These are phyloP conservation scores for Venturia carpophila DNA, from an alignment of 2,329 filamentous ascomycete species.

Conservation along the genomic window DNA sequence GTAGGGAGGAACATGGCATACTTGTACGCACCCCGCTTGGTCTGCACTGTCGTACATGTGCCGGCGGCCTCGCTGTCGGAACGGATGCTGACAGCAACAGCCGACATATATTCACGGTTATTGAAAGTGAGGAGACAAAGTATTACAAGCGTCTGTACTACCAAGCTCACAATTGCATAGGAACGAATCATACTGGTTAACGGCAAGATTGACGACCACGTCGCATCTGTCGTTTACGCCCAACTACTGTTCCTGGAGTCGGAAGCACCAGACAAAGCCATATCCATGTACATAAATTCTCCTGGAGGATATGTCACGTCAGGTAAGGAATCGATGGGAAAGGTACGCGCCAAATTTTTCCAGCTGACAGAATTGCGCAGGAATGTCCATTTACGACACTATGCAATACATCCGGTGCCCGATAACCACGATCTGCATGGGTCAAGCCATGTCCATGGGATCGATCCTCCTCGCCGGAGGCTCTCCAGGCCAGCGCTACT, in stretches of 20 bases:
- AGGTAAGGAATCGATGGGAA: constrained; percentile 32
- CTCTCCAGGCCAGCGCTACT: constrained; percentile 73
- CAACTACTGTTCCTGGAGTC: constrained; percentile 97
- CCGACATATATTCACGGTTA: constrained; percentile 41
- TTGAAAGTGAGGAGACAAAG: constrained; percentile 28
- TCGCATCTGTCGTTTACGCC: constrained; percentile 60
- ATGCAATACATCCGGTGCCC: constrained; percentile 95
- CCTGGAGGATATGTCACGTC: constrained; percentile 90
- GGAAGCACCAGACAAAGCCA: constrained; percentile 87
- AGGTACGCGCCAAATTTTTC: neutral
- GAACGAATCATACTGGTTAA: constrained; percentile 94
- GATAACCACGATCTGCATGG: constrained; percentile 90
- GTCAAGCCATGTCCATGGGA: constrained; percentile 92
- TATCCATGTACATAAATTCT: constrained; percentile 96
- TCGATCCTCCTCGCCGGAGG: constrained; percentile 82
- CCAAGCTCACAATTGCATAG: constrained; percentile 32
- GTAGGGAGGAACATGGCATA: constrained; percentile 45
- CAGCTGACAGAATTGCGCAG: constrained; percentile 24
- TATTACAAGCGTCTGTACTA: constrained; percentile 1
- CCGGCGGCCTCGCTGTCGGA: neutral
- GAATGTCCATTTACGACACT: constrained; percentile 89
- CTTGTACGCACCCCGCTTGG: constrained; percentile 28
- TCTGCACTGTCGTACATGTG: no score
- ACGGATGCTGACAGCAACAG: constrained; percentile 21
- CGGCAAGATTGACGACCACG: constrained; percentile 80